A percentile compares a stretch with the other conserved stretches of the same genome.
Evolutionary conservation across 2,329 filamentous ascomycete genomes (phyloP).

Genomic region (Hypoxylon sp.): DNA sequence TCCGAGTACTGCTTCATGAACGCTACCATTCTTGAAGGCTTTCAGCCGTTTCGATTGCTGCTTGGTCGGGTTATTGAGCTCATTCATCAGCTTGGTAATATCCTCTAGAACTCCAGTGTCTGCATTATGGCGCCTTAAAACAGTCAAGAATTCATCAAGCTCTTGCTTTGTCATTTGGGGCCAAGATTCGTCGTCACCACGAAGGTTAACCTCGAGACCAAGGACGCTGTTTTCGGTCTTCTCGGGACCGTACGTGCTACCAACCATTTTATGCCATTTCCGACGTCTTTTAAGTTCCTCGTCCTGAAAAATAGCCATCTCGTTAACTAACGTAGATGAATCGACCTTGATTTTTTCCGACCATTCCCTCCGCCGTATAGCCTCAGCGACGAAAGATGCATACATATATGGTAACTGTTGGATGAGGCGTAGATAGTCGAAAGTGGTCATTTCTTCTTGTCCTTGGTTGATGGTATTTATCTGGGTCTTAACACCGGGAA

Average conservation of each 20-base stretch:
- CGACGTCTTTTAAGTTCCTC: slow-evolving; percentile 90
- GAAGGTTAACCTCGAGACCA: slow-evolving; percentile 87
- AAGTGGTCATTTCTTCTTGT: slow-evolving; percentile 82
- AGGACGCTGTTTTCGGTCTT: slow-evolving; percentile 77
- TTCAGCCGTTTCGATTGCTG: slow-evolving; percentile 90
- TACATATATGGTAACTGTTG: slow-evolving; percentile 91
- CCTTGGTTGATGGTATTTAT: slow-evolving; percentile 80
- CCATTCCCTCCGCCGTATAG: slow-evolving; percentile 90
- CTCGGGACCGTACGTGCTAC: slow-evolving; percentile 78
- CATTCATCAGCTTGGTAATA: slow-evolving; percentile 81
- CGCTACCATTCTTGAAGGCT: slow-evolving; percentile 95
- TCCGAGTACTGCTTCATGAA: slow-evolving; percentile 91
- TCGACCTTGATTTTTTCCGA: slow-evolving; percentile 90
- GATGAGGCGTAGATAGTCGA: slow-evolving; percentile 84
- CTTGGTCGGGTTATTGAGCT: slow-evolving; percentile 85
- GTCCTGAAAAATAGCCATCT: slow-evolving; percentile 91
- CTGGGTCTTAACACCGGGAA: slow-evolving; percentile 79
- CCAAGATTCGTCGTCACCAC: slow-evolving; percentile 85
- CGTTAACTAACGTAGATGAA: slow-evolving; percentile 88
- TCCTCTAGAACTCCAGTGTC: slow-evolving; percentile 78
- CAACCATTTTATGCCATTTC: slow-evolving; percentile 91
- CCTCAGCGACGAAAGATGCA: slow-evolving; percentile 88
- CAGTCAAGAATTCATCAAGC: slow-evolving; percentile 79
- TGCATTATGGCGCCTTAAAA: slow-evolving; percentile 74
- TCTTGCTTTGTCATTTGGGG: slow-evolving; percentile 82